These are phyloP conservation scores for Sonneratia caseolaris DNA, from an alignment of 345 rosid species.

Conservation along the genomic window DNA sequence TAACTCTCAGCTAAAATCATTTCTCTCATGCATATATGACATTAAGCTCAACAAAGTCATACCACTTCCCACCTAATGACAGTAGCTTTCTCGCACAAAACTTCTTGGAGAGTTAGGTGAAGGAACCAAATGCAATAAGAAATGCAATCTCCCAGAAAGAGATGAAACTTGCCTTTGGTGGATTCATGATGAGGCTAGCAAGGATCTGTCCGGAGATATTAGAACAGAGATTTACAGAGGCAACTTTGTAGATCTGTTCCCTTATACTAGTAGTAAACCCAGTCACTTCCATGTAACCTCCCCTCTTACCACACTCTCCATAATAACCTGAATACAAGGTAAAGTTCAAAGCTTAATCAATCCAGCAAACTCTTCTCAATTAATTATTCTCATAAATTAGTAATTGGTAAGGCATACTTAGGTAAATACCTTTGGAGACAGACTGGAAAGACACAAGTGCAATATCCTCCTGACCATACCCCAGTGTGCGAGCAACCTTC, in stretches of 20 bases:
- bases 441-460: constrained; percentile 83
- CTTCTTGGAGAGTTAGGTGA: background rate
- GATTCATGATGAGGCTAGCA: constrained; percentile 95
- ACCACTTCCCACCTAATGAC: background rate
- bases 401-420: too few relatives aligned
- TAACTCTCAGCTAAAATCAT: too few relatives aligned
- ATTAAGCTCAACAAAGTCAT: background rate
- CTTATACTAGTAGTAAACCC: constrained; percentile 66
- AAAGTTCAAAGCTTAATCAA: too few relatives aligned
- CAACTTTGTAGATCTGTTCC: constrained; percentile 92
- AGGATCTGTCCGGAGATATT: constrained; percentile 93
- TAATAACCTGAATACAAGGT: constrained; percentile 29
- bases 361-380: too few relatives aligned
- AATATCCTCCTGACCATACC: constrained; percentile 67
- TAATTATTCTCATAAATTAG: too few relatives aligned
- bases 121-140: background rate
- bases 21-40: background rate
- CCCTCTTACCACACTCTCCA: constrained; percentile 98
- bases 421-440: constrained; percentile 51
- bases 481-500: constrained; percentile 85
- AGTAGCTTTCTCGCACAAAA: background rate
- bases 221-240: constrained; percentile 94
- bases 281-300: constrained; percentile 96
- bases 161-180: constrained; percentile 63
- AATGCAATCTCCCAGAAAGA: background rate